A percentile compares a stretch with the other conserved stretches of the same genome.
phyloP scores from a whole-genome alignment of 2,329 filamentous ascomycete genomes.

The Septoria petroselini region DNA sequence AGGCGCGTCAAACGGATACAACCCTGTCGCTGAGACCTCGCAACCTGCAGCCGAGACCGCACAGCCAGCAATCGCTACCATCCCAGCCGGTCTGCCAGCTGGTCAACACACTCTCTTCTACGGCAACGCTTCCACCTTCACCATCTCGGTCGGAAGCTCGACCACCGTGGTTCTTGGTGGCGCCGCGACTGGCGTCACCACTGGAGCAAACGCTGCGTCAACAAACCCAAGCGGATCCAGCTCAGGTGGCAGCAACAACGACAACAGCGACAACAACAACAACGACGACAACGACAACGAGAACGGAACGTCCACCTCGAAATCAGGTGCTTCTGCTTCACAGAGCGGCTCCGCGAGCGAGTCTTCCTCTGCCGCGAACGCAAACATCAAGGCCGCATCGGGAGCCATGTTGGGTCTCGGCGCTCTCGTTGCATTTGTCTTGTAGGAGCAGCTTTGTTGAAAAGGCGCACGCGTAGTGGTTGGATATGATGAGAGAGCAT shows the following conservation, averaged over 20 bases:
- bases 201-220: background rate
- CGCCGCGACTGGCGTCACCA: constrained; percentile 5
- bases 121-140: constrained; percentile 35
- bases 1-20: constrained; percentile 39
- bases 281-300: background rate
- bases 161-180: constrained; percentile 33
- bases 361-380: constrained; percentile 29
- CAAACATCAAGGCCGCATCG: constrained; percentile 35
- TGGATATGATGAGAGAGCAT: background rate
- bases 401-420: constrained; percentile 39
- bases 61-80: constrained; percentile 25
- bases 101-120: constrained; percentile 35
- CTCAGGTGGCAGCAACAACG: too few relatives aligned
- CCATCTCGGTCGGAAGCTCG: constrained; percentile 35
- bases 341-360: constrained; percentile 20
- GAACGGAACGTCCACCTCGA: constrained; percentile 18
- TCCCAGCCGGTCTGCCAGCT: constrained; percentile 44
- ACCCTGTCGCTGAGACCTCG: constrained; percentile 32
- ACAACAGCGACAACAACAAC: constrained; percentile 11
- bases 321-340: constrained; percentile 27
- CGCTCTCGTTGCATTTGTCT: constrained; percentile 39
- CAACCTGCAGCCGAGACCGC: constrained; percentile 32
- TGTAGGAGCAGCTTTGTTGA: constrained; percentile 30
- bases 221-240: background rate
- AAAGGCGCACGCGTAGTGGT: background rate